Evolutionary conservation across 2,329 filamentous ascomycete species (phyloP).

Genomic region (Paecilomyces sp.): DNA sequence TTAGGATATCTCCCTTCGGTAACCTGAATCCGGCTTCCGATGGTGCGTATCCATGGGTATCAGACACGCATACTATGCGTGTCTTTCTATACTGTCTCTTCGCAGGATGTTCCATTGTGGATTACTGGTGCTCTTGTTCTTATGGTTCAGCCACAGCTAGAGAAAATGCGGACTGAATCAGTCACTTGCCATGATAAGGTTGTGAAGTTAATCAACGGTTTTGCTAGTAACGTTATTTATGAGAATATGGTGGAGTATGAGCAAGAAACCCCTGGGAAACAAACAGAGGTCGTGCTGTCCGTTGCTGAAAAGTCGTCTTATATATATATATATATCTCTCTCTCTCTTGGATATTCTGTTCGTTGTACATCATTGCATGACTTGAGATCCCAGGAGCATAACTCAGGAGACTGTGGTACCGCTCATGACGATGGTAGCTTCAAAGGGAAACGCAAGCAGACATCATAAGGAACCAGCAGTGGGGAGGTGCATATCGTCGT

Average conservation of each 20-base stretch:
- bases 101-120: background rate
- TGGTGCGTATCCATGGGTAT: constrained; percentile 50
- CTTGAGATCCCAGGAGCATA: background rate
- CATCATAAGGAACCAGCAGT: background rate
- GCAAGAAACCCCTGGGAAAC: no score
- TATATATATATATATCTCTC: background rate
- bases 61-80: constrained; percentile 53
- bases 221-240: no score
- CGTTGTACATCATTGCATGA: background rate
- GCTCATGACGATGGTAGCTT: background rate
- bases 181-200: no score
- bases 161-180: background rate
- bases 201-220: no score
- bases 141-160: background rate
- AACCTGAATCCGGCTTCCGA: constrained; percentile 42
- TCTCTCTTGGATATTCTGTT: background rate
- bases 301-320: background rate
- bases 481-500: background rate
- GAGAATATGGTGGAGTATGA: no score
- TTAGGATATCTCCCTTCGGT: constrained; percentile 50
- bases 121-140: background rate
- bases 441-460: background rate
- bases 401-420: background rate
- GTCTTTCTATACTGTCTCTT: constrained; percentile 26
- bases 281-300: no score